Evolutionary conservation across 306 rosid genomes (phyloP), one percentile per base, ranked within the genome.

Genomic region (Dryas drummondii): DNA sequence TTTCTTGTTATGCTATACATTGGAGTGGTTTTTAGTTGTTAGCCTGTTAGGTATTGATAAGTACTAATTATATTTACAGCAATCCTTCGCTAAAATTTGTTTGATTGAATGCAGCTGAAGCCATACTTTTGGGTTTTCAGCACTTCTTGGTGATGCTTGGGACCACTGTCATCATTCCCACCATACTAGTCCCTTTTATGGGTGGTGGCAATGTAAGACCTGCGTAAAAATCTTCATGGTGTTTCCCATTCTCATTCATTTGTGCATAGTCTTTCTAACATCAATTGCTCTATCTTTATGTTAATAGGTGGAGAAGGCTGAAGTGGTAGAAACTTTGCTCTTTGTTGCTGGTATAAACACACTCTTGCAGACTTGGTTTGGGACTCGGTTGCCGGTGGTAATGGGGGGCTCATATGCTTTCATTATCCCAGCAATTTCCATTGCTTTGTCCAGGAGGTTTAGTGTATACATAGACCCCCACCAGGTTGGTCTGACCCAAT

Each of bases 171-270:
- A 66, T 88, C 70, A 55, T 92, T 66, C 84, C 97, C 55, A 85
- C 91, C 45, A 12, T 84, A 17, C 78, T 94, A 50, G 93, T 83
- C 59, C 91, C 97, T 60, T 57, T 87, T 61, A 91, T 94, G 88
- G 99, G 99, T 73, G 99, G 99, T 76, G 97, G 97, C 72, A 71
- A 92, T 77, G 98, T 94, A 86, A 87, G 82, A 46, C 32, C 47
- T 14, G 16, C 46, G 2, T 4, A 46, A n/a, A n/a, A 49, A 58
- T n/a, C 32, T 14, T 50, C 5, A n/a, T 19, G 13, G 4, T 37
- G 13, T 50, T 54, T 76, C 44, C 17, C n/a, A 9, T 11, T 65
- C 5, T 59, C 27, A 15, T 58, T 49, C 17, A 16, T 58, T 66
- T 52, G 11, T 47, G 19, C 69, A 17, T 45, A 70, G 58, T 74